A percentile compares a stretch with the other conserved stretches of the same genome.
phyloP scores from a whole-genome alignment of 2,329 filamentous ascomycete genomes.

The Fusarium graminum region DNA sequence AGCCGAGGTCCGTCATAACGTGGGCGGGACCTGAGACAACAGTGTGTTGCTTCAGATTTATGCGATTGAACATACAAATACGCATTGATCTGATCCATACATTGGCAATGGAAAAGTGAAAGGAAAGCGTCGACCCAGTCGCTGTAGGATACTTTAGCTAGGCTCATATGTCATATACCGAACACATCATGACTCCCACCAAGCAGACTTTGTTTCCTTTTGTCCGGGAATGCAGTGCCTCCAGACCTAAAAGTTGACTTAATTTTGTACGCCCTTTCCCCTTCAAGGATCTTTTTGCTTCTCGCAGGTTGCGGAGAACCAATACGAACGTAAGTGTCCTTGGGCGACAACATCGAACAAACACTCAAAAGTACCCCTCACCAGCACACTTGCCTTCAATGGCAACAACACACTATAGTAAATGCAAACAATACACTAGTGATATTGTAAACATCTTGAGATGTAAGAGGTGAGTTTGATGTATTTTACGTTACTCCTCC shows the following conservation, averaged over 20 bases:
- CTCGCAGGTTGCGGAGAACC: too few species aligned
- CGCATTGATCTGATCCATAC: too few species aligned
- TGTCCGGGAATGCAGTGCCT: neutral
- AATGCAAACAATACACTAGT: neutral
- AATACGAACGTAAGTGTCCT: neutral
- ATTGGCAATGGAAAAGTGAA: too few species aligned
- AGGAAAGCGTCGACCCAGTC: too few species aligned
- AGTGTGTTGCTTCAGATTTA: too few species aligned
- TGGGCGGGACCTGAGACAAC: neutral
- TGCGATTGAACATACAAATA: too few species aligned
- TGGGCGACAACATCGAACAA: neutral
- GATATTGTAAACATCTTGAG: neutral
- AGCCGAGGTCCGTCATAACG: conserved; percentile 38
- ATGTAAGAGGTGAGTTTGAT: neutral
- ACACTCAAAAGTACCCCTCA: conserved; percentile 3
- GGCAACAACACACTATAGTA: neutral
- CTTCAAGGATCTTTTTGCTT: too few species aligned
- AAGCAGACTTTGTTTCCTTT: neutral
- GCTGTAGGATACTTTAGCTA: too few species aligned
- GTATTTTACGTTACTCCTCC: neutral
- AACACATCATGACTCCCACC: neutral
- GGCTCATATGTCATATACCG: too few species aligned
- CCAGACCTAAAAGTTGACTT: neutral
- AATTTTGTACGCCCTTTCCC: neutral
- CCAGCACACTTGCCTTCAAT: neutral